These are phyloP conservation scores for Lunasporangiospora selenospora DNA, from an alignment of 192 early-diverging fungal species.

Conservation along the genomic window DNA sequence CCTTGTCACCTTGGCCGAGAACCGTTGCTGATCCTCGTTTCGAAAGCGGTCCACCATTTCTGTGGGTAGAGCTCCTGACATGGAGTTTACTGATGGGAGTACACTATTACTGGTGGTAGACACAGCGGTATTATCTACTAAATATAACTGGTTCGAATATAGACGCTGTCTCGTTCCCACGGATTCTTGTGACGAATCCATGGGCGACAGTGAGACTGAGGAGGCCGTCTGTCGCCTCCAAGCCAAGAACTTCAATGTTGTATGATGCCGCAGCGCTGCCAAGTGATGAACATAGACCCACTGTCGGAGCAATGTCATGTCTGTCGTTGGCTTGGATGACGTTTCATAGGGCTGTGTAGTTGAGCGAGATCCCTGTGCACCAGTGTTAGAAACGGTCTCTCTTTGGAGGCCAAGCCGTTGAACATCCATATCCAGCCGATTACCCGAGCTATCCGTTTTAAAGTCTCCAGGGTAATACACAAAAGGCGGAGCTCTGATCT, in stretches of 20 bases:
- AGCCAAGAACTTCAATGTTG: slow-evolving; percentile 23
- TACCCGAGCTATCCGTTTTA: neutral
- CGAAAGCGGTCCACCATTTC: slow-evolving; percentile 2
- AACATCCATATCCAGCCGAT: slow-evolving; percentile 3
- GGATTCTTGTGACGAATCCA: slow-evolving; percentile 23
- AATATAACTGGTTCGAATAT: no score
- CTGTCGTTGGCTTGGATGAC: no score
- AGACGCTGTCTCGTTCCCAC: no score
- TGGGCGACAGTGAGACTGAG: neutral
- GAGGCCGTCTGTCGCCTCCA: slow-evolving; percentile 10
- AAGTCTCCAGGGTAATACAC: neutral
- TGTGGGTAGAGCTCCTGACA: slow-evolving; percentile 6
- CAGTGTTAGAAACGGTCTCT: neutral
- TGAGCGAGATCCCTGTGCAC: neutral
- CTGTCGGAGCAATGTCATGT: neutral
- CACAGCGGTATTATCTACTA: no score
- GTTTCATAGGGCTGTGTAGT: no score
- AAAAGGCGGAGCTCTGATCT: slow-evolving; percentile 14
- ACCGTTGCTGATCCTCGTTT: neutral
- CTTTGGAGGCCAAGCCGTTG: slow-evolving; percentile 11
- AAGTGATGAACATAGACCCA: slow-evolving; percentile 22
- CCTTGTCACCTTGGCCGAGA: slow-evolving; percentile 8
- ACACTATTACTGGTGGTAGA: no score
- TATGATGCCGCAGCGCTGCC: slow-evolving; percentile 25
- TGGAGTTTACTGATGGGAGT: no score